Base-by-base conservation (phyloP, 2,329 filamentous ascomycete species). In the Massarina eburnea region DNA sequence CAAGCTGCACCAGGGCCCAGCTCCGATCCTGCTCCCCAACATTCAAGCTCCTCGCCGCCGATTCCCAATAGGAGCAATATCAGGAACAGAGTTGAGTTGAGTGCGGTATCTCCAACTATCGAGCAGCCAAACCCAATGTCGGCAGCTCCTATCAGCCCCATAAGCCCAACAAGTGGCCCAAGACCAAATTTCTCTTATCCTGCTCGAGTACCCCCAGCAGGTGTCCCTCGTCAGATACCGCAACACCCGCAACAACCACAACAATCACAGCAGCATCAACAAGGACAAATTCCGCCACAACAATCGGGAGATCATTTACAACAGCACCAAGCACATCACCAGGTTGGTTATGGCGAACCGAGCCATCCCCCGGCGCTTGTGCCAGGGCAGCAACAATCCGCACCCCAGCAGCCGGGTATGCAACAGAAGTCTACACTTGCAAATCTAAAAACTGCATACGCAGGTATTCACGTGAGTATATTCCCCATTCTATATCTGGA, bases 161-260 rank as follows among this genome's bases (percentile, higher is more conserved):
- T 51, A 8, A 66, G 62, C 43, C 62, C 66, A 8, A 46, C 53
- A 9, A 66, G 61, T 45, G 62, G 64, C 8, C 51, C 51, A 2
- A 52, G 58, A 17, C 60, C 59, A 6, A 68, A 70, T 45, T 70
- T 70, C 45, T 70, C 66, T 1, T 70, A 70, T 35, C 66, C 66
- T 17, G 57, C 61, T 9, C 48, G 66, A 45, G 52, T 58, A 38
- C 64, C 64, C 5, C 66, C 66, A 14, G 51, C 58, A 36, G 65
- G 66, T 12, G 58, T 64, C 5, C 63, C 66, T 10, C 58, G 62
- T 19, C 62, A 67, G 14, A 45, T 67, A 8, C 56, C 58, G 3
- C 39, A 45, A 3, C 44, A 61, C 12, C 45, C 45, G 2, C 35
- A 33, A 3, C 17, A 46, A 19, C 43, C 44, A 35, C 38, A 45